phyloP scores from a whole-genome alignment of 73 alveolate genomes.

The Loxodes magnus region DNA sequence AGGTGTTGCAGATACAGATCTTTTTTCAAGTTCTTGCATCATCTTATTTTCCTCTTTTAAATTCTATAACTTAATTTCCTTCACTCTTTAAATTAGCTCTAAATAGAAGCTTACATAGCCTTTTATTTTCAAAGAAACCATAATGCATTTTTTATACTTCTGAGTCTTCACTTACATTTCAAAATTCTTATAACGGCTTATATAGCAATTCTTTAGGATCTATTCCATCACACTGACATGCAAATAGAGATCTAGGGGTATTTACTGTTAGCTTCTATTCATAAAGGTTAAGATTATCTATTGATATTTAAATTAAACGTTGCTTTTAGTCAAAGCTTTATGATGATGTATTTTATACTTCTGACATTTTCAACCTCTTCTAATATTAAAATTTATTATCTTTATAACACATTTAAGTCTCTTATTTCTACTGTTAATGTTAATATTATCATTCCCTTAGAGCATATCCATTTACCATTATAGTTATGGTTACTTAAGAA shows the following conservation, averaged over 20 bases:
- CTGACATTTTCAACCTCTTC: no score
- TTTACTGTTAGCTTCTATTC: not conserved
- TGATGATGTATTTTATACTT: no score
- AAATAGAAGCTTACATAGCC: not conserved
- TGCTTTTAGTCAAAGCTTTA: no score
- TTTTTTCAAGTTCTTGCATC: not conserved
- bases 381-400: no score
- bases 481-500: no score
- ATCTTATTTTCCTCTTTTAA: not conserved
- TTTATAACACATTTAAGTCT: no score
- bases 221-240: slow-evolving; percentile 7
- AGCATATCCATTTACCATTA: no score
- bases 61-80: not conserved
- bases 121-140: not conserved
- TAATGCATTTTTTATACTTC: not conserved
- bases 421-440: no score
- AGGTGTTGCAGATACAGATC: not conserved
- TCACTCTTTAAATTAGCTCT: not conserved
- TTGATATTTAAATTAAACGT: no score
- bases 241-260: slow-evolving; percentile 12
- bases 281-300: not conserved
- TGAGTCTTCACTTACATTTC: not conserved
- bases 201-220: slow-evolving; percentile 13
- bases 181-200: not conserved
- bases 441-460: no score